Percentiles rank a stretch among this genome's conserved stretches.
Evolutionary conservation across 768 basidiomycete species (phyloP).

Genomic region (Lactarius quietus): DNA sequence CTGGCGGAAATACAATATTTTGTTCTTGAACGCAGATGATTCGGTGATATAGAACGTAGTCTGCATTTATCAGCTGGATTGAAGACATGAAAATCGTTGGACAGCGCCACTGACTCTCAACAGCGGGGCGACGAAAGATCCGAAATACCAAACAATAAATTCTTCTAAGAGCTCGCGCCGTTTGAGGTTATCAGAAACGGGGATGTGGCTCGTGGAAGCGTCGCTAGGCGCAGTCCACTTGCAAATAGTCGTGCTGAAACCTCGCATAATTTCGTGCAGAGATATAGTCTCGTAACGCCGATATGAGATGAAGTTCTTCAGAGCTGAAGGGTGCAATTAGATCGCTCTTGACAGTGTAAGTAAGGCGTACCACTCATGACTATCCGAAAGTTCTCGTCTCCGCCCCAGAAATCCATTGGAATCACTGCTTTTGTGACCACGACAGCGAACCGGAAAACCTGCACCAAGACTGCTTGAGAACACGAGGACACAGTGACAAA

Average conservation of each 20-base stretch:
- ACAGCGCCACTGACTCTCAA: slow-evolving; percentile 54
- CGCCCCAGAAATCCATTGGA: slow-evolving; percentile 79
- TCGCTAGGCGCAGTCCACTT: slow-evolving; percentile 66
- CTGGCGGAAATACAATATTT: slow-evolving; percentile 87
- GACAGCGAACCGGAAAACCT: slow-evolving; percentile 71
- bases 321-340: slow-evolving; percentile 42
- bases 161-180: slow-evolving; percentile 80
- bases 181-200: slow-evolving; percentile 67
- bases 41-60: slow-evolving; percentile 94
- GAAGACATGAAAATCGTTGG: background rate
- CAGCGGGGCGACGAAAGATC: slow-evolving; percentile 75
- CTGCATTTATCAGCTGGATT: slow-evolving; percentile 38
- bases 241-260: slow-evolving; percentile 69
- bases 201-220: slow-evolving; percentile 40
- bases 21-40: slow-evolving; percentile 78
- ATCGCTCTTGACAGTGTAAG: background rate
- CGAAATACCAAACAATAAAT: slow-evolving; percentile 93
- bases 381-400: slow-evolving; percentile 54
- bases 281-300: slow-evolving; percentile 81
- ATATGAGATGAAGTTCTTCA: slow-evolving; percentile 66
- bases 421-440: slow-evolving; percentile 65
- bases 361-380: slow-evolving; percentile 47
- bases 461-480: background rate
- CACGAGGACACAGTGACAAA: background rate
- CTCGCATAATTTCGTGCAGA: slow-evolving; percentile 74